phyloP scores from a whole-genome alignment of 176 grass and related monocot genomes.

The Rhipidocladum racemiflorum region DNA sequence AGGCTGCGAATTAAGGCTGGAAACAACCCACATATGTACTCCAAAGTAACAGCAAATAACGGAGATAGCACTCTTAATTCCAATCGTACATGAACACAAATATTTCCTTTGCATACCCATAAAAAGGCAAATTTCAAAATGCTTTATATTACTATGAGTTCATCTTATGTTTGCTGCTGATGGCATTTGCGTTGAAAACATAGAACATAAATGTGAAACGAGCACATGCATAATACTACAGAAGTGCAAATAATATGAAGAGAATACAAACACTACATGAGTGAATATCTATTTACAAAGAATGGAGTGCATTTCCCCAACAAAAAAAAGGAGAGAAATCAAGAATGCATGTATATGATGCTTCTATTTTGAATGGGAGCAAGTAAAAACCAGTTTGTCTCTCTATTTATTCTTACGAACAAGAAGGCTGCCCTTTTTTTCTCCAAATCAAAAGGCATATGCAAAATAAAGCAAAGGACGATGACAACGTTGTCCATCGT shows the following conservation, averaged over 20 bases:
- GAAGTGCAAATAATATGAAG: neutral
- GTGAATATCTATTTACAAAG: neutral
- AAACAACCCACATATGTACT: neutral
- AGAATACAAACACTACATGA: neutral
- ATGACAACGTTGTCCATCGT: neutral
- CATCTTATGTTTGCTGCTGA: neutral
- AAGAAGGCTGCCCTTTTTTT: neutral
- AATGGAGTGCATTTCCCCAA: neutral
- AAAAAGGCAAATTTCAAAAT: neutral
- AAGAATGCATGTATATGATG: conserved; percentile 15
- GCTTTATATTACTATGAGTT: neutral
- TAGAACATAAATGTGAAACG: neutral
- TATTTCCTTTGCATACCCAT: neutral
- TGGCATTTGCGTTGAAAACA: neutral
- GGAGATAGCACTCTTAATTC: neutral
- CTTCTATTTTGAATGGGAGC: neutral
- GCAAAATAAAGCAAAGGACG: neutral
- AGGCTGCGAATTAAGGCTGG: neutral
- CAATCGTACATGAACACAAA: neutral
- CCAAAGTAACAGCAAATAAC: neutral
- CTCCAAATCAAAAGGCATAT: neutral
- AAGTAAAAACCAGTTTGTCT: neutral
- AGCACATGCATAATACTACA: neutral
- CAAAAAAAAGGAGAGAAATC: neutral
- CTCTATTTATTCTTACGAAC: neutral